Evolutionary conservation across 495 filamentous ascomycete genomes (phyloP).

Genomic region (Xylaria scruposa): DNA sequence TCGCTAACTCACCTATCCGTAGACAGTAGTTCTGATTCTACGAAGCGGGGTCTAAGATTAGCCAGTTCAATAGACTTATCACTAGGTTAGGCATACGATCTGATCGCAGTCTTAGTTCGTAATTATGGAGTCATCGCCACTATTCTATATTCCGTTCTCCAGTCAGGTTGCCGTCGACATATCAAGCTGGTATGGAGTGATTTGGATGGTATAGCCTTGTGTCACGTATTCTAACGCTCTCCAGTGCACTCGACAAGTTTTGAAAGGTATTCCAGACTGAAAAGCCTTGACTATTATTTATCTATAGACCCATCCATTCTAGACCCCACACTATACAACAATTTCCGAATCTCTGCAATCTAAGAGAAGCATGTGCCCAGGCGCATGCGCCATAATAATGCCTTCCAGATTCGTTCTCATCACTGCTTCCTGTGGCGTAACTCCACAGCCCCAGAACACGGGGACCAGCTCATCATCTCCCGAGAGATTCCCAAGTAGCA

Average conservation of each 20-base stretch:
- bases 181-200: neutral
- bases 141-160: neutral
- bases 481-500: constrained; percentile 29
- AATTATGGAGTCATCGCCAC: neutral
- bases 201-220: neutral
- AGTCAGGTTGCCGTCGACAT: neutral
- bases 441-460: constrained; percentile 66
- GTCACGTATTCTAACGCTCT: too few relatives aligned
- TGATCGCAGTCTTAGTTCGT: neutral
- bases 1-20: neutral
- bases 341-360: constrained; percentile 49
- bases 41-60: neutral
- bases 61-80: too few relatives aligned
- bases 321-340: neutral
- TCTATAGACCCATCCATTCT: neutral
- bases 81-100: too few relatives aligned
- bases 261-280: too few relatives aligned
- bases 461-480: constrained; percentile 53
- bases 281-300: neutral
- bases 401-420: constrained; percentile 56
- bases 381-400: constrained; percentile 59
- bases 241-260: too few relatives aligned
- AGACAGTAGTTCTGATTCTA: neutral
- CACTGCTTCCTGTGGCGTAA: constrained; percentile 65
- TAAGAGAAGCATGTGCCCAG: constrained; percentile 62